These are phyloP conservation scores for Metarhizium guizhouense DNA, from an alignment of 2,329 filamentous ascomycete species.

Conservation along the genomic window DNA sequence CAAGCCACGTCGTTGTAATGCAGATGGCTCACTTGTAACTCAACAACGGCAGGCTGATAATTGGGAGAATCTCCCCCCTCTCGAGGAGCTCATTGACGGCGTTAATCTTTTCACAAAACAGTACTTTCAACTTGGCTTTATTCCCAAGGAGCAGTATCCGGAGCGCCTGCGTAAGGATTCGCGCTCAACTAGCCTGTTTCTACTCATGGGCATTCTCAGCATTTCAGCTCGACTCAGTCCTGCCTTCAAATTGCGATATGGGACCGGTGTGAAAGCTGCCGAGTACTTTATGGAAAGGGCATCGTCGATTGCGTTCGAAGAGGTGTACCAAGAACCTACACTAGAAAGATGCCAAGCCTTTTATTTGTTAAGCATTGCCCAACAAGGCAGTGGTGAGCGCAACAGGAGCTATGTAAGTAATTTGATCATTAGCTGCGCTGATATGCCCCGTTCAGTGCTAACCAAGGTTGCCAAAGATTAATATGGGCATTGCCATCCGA, in stretches of 20 bases:
- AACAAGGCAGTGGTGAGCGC: slow-evolving; percentile 45
- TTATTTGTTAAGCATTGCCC: slow-evolving; percentile 48
- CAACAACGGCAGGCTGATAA: slow-evolving; percentile 22
- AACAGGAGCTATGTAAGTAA: slow-evolving; percentile 44
- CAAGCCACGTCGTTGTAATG: slow-evolving; percentile 25
- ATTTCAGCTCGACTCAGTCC: slow-evolving; percentile 47
- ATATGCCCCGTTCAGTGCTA: neutral
- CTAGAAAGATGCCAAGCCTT: slow-evolving; percentile 50
- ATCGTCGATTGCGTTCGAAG: slow-evolving; percentile 34
- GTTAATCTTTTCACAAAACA: slow-evolving; percentile 43
- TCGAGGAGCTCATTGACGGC: slow-evolving; percentile 41
- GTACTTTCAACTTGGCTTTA: slow-evolving; percentile 52
- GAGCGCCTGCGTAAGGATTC: slow-evolving; percentile 36
- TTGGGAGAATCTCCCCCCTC: slow-evolving; percentile 41
- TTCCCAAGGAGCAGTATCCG: slow-evolving; percentile 43
- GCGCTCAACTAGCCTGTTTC: slow-evolving; percentile 42
- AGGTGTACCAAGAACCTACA: slow-evolving; percentile 43
- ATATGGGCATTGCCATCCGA: slow-evolving; percentile 46
- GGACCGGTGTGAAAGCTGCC: slow-evolving; percentile 40
- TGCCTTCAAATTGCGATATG: slow-evolving; percentile 36
- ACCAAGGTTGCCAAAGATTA: slow-evolving; percentile 30
- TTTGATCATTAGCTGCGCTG: neutral
- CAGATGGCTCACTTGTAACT: slow-evolving; percentile 18
- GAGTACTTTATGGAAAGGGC: slow-evolving; percentile 45
- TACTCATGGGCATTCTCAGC: slow-evolving; percentile 46